Evolutionary conservation across 108 stramenopile genomes (phyloP).

Genomic region (Aurantiochytrium sp.): DNA sequence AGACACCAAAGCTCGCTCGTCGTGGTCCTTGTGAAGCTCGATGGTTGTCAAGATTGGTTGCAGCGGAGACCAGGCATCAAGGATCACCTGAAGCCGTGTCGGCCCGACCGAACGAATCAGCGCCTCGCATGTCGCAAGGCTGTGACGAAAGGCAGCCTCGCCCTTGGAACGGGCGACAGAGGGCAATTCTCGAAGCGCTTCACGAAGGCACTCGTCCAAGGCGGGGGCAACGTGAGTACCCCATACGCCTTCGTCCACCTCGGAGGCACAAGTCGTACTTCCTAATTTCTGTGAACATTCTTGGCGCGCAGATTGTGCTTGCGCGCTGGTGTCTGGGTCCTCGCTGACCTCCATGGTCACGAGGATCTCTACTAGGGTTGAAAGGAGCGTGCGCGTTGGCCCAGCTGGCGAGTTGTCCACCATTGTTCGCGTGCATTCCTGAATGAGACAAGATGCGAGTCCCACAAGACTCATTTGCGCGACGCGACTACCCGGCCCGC

Average conservation of each 20-base stretch:
- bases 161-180: neutral
- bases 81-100: neutral
- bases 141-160: neutral
- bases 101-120: neutral
- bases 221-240: neutral
- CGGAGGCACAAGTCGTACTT: neutral
- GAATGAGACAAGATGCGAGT: neutral
- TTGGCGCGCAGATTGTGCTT: neutral
- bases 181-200: neutral
- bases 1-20: neutral
- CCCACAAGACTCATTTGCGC: neutral
- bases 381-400: neutral
- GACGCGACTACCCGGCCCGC: neutral
- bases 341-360: neutral
- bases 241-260: neutral
- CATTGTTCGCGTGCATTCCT: neutral
- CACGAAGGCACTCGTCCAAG: neutral
- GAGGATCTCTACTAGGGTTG: neutral
- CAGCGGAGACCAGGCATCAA: neutral
- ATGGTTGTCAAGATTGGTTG: neutral
- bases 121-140: neutral
- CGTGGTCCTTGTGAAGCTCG: neutral
- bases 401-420: neutral
- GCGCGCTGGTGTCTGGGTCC: neutral
- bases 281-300: neutral